Base-by-base conservation (phyloP, 2,329 filamentous ascomycete species). In the Coniosporium tulheliwenetii region DNA sequence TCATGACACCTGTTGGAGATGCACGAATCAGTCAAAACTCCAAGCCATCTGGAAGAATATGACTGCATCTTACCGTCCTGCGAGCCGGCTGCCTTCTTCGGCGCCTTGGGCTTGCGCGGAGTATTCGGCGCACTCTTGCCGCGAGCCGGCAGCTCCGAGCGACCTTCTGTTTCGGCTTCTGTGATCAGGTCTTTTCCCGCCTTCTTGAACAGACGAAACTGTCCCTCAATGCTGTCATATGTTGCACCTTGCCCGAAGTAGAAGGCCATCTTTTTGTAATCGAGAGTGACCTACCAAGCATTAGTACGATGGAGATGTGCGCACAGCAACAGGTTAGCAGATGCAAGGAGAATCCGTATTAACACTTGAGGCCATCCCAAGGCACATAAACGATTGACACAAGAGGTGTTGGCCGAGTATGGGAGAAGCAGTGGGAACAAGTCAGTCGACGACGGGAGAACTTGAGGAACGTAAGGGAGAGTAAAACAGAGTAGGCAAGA, bases 181-280 rank as follows among this genome's bases (percentile, higher is more conserved):
- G 50, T 50, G 34, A 53, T 52, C 10, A 69, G 53, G 0, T 46
- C 45, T 0, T 53, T 50, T 0, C 67, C 65, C 1, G 53, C 38
- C 38, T 61, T 60, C 38, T 67, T 69, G 44, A 61, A 62, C 37
- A 56, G 59, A 36, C 65, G 63, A 31, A 72, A 61, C 2, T 59
- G 60, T 36, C 59, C 58, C 44, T 71, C 63, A 16, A 73, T 60
- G 0, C 67, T 54, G 44, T 70, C 57, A 52, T 68, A 69, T 0
- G 63, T 70, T 1, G 65, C 63, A 1, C 60, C 63, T 7, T 58
- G 47, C 1, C 64, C 66, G 46, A 65, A 72, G 39, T 65, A 51
- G 2, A 50, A 47, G 0, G 68, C 68, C 16, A 69, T 61, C 3
- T 55, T 51, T 2, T 48, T 50, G 47, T 63, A 61, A 42, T 71